Evolutionary conservation across 352 stramenopile genomes (phyloP).

Genomic region (Halophytophthora polymorphica): DNA sequence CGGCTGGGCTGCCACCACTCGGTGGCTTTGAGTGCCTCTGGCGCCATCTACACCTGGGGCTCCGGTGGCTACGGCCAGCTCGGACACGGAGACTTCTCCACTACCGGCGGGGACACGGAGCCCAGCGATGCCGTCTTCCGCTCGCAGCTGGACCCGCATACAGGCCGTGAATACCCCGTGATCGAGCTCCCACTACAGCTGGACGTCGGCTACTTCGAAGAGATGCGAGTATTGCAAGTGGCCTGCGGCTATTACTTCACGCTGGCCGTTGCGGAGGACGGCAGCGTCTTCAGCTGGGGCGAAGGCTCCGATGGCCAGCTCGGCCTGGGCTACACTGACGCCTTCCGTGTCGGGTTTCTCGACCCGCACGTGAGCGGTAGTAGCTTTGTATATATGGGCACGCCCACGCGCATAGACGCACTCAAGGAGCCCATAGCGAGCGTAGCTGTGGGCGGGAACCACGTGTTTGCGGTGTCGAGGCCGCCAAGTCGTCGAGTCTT

Average conservation of each 20-base stretch:
- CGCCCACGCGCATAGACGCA: conserved; percentile 49
- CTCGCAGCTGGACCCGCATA: conserved; percentile 66
- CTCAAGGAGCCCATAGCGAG: conserved; percentile 55
- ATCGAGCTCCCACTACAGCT: conserved; percentile 68
- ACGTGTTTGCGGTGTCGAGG: conserved; percentile 56
- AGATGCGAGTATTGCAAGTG: conserved; percentile 68
- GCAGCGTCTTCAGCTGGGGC: conserved; percentile 66
- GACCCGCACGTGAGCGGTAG: conserved; percentile 68
- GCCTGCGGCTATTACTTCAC: conserved; percentile 77
- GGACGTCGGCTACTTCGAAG: conserved; percentile 68
- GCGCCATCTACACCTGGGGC: conserved; percentile 68
- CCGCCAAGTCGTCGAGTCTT: conserved; percentile 37
- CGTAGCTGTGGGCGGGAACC: conserved; percentile 62
- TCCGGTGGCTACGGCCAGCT: conserved; percentile 66
- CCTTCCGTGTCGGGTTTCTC: conserved; percentile 64
- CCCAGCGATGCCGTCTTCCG: conserved; percentile 57
- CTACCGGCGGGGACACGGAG: conserved; percentile 12
- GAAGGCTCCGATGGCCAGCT: conserved; percentile 75
- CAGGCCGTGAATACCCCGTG: conserved; percentile 56
- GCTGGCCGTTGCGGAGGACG: conserved; percentile 64
- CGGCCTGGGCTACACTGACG: conserved; percentile 57
- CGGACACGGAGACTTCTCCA: conserved; percentile 61
- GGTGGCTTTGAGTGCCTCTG: conserved; percentile 54
- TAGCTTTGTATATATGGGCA: conserved; percentile 76
- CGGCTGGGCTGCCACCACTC: conserved; percentile 64